Conservation (phyloP, 225 moss, liverwort and hornwort genomes). For the Polytrichum commune region DNA sequence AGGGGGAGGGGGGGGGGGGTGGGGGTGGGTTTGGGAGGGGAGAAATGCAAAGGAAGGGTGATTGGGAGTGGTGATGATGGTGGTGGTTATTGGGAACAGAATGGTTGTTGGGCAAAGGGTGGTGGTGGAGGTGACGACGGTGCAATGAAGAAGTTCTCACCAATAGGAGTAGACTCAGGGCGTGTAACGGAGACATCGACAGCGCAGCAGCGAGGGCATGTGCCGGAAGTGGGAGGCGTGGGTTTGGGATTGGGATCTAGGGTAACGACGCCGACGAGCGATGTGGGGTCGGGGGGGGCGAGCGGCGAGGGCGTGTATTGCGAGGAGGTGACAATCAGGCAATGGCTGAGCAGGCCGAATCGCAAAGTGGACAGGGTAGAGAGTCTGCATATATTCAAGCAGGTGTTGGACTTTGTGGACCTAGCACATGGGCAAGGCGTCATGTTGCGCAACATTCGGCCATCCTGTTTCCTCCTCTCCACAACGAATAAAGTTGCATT, state of each 20-base stretch:
- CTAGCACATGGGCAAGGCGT: constrained; percentile 86
- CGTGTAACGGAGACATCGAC: constrained; percentile 30
- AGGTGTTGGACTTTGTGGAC: constrained; percentile 93
- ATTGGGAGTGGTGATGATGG: background rate
- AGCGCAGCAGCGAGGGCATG: constrained; percentile 8
- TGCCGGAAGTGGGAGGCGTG: constrained; percentile 1
- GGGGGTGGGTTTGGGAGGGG: background rate
- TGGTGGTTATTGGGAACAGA: background rate
- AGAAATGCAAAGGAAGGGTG: constrained; percentile 6
- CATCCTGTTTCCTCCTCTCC: constrained; percentile 87
- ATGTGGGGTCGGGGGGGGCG: constrained; percentile 42
- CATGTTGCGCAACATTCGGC: constrained; percentile 88
- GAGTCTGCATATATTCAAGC: constrained; percentile 87
- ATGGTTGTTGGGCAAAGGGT: constrained; percentile 15
- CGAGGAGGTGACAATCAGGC: constrained; percentile 74
- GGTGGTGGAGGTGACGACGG: constrained; percentile 11
- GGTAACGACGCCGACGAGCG: background rate
- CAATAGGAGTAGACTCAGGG: constrained; percentile 2
- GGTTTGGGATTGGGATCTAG: constrained; percentile 13
- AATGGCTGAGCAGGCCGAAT: constrained; percentile 69
- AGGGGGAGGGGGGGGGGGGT: no score
- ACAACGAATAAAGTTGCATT: constrained; percentile 86
- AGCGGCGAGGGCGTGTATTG: constrained; percentile 35
- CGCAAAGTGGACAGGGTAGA: constrained; percentile 77
- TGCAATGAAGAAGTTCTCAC: constrained; percentile 36